Evolutionary conservation across 345 rosid species (phyloP).

Genomic region (Hibiscus mutabilis): DNA sequence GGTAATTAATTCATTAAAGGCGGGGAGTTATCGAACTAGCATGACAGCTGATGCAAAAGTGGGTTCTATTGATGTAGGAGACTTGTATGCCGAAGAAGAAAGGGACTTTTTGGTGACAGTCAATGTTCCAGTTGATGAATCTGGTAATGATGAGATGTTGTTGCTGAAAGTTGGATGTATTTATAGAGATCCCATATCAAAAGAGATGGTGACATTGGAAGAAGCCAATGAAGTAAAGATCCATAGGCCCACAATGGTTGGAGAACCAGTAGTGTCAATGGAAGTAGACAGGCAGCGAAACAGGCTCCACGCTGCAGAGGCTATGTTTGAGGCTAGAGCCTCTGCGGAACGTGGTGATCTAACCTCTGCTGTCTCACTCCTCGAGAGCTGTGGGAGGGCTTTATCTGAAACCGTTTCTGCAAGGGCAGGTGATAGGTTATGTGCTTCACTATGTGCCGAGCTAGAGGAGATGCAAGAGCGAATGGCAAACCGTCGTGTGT

Average conservation of each 20-base stretch:
- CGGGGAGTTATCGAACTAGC: conserved; percentile 67
- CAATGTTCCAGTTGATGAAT: conserved; percentile 53
- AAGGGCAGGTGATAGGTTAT: conserved; percentile 54
- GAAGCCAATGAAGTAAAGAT: conserved; percentile 47
- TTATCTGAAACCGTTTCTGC: conserved; percentile 58
- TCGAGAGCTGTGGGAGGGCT: conserved; percentile 52
- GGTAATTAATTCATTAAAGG: conserved; percentile 54
- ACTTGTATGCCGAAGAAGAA: conserved; percentile 94
- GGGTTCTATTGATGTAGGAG: conserved; percentile 69
- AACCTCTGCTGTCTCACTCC: conserved; percentile 55
- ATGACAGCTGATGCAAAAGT: conserved; percentile 31
- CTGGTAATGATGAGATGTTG: conserved; percentile 40
- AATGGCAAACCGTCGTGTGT: conserved; percentile 75
- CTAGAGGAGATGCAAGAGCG: conserved; percentile 91
- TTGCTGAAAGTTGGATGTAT: conserved; percentile 59
- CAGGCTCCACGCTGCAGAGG: conserved; percentile 83
- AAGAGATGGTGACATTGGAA: conserved; percentile 38
- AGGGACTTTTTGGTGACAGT: conserved; percentile 78
- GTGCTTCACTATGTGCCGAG: conserved; percentile 68
- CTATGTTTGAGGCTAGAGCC: conserved; percentile 76
- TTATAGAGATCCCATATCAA: conserved; percentile 63
- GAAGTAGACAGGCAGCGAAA: conserved; percentile 91
- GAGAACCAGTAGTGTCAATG: conserved; percentile 43
- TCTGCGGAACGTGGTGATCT: conserved; percentile 75
- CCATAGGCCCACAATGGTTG: conserved; percentile 39